Base-by-base conservation (phyloP, 108 stramenopile genomes). In the Skeletonema menzelii region DNA sequence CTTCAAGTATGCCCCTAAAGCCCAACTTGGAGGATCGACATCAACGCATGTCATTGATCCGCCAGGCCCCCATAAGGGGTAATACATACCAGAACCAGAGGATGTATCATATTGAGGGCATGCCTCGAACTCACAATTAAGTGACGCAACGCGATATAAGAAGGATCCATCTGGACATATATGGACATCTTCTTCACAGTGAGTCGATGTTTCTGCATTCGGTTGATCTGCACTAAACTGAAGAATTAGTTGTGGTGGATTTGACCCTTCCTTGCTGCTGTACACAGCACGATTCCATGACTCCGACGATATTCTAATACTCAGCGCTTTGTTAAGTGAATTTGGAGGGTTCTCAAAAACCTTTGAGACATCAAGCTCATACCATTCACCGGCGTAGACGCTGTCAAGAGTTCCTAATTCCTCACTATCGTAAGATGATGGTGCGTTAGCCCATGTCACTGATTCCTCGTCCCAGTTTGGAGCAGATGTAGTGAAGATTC, bases 371-470 rank as follows among this genome's bases (percentile, higher is more conserved):
- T 80, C 79, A 57, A 80, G 31, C 32, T 72, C 71, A 64, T 80
- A 80, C 79, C 79, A 80, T 14, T 68, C 65, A 27, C 58, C 65
- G 30, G 59, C 56, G 63, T 73, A 32, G 27, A 80, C 58, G 10
- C 12, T 26, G 40, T 56, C 79, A 27, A 80, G 40, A 55, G 31
- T 70, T 27, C 17, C 72, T 61, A 65, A 40, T 20, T 20, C 8
- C 53, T 42, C 66, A 64, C 37, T 69, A 4, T 12, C 44, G 12
- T 17, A 1, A 53, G 68, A 40, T 15, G 28, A 56, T 31, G 79
- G 79, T 27, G 79, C 72, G 65, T 27, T 69, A 26, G 57, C 65
- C 79, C 79, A 80, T 58, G 79, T 80, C 28, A 73, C 79, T n/a
- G 79, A 59, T 37, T 73, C 32, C 30, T 80, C 79, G n/a, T 66